A percentile compares a stretch with the other conserved stretches of the same genome.
phyloP scores from a whole-genome alignment of 1,284 basidiomycete species.

The Ceratobasidium theobromae region DNA sequence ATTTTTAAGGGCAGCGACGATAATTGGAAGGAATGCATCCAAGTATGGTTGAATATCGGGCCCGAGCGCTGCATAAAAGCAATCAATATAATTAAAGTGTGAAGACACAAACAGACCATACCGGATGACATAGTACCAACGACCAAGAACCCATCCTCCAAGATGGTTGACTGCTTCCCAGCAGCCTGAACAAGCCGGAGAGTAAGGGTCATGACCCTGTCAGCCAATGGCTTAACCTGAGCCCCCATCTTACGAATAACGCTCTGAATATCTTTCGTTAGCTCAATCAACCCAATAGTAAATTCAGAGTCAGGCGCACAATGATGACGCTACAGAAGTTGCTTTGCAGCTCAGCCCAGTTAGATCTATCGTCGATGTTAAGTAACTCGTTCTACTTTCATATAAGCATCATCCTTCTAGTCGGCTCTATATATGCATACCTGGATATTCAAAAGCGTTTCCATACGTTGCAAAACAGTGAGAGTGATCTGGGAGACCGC shows the following conservation, averaged over 20 bases:
- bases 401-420: not conserved
- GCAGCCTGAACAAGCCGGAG: slow-evolving; percentile 84
- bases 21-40: slow-evolving; percentile 84
- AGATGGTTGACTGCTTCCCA: slow-evolving; percentile 90
- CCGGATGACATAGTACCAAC: slow-evolving; percentile 86
- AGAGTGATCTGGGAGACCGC: slow-evolving; percentile 84
- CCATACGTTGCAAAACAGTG: slow-evolving; percentile 84
- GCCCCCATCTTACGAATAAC: slow-evolving; percentile 81
- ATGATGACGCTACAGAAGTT: slow-evolving; percentile 92
- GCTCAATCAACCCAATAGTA: not conserved
- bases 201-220: slow-evolving; percentile 93
- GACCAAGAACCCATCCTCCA: slow-evolving; percentile 95
- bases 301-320: slow-evolving; percentile 55
- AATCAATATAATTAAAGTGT: slow-evolving; percentile 10
- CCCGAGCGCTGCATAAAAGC: slow-evolving; percentile 65
- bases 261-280: slow-evolving; percentile 51
- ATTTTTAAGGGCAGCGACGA: slow-evolving; percentile 86
- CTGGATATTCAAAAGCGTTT: slow-evolving; percentile 81
- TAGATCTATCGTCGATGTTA: slow-evolving; percentile 94
- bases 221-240: slow-evolving; percentile 85
- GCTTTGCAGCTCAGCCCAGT: slow-evolving; percentile 98
- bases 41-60: slow-evolving; percentile 86
- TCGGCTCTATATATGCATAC: slow-evolving; percentile 44
- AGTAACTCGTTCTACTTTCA: slow-evolving; percentile 80
- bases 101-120: slow-evolving; percentile 40